A percentile compares a stretch with the other conserved stretches of the same genome.
Conservation (phyloP, 768 basidiomycete species). For the Candolleomyces aberdarensis region DNA sequence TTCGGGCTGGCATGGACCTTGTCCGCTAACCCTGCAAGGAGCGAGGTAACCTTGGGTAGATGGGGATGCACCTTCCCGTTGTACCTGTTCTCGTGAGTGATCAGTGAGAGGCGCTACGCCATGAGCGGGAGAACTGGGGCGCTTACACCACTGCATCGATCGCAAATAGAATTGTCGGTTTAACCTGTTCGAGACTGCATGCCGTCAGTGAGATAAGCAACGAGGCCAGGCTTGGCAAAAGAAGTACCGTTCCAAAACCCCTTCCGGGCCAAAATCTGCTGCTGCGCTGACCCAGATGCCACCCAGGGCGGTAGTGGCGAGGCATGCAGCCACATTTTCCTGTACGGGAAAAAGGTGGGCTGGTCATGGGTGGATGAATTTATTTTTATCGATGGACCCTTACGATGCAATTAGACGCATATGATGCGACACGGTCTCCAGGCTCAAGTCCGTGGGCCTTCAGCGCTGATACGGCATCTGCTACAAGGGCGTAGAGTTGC, state of each 20-base stretch:
- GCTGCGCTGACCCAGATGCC: slow-evolving; percentile 85
- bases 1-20: slow-evolving; percentile 33
- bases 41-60: slow-evolving; percentile 54
- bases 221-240: background rate
- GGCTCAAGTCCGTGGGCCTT: slow-evolving; percentile 48
- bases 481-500: slow-evolving; percentile 54
- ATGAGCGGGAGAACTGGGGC: slow-evolving; percentile 8
- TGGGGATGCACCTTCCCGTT: slow-evolving; percentile 70
- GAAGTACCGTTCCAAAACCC: slow-evolving; percentile 66
- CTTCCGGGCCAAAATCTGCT: slow-evolving; percentile 78
- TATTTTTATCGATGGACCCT: slow-evolving; percentile 24
- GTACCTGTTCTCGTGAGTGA: slow-evolving; percentile 42
- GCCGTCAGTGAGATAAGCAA: background rate
- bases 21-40: slow-evolving; percentile 52
- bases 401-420: slow-evolving; percentile 77
- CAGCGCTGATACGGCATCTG: slow-evolving; percentile 56
- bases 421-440: slow-evolving; percentile 74
- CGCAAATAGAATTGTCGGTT: slow-evolving; percentile 68
- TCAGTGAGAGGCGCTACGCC: slow-evolving; percentile 13
- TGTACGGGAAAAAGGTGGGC: slow-evolving; percentile 22
- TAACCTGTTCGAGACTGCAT: slow-evolving; percentile 71
- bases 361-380: slow-evolving; percentile 5
- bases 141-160: slow-evolving; percentile 70
- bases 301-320: slow-evolving; percentile 67
- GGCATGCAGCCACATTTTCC: slow-evolving; percentile 68